A percentile compares a stretch with the other conserved stretches of the same genome.
phyloP scores from a whole-genome alignment of 331 rosid genomes.

The Malus hybrid region DNA sequence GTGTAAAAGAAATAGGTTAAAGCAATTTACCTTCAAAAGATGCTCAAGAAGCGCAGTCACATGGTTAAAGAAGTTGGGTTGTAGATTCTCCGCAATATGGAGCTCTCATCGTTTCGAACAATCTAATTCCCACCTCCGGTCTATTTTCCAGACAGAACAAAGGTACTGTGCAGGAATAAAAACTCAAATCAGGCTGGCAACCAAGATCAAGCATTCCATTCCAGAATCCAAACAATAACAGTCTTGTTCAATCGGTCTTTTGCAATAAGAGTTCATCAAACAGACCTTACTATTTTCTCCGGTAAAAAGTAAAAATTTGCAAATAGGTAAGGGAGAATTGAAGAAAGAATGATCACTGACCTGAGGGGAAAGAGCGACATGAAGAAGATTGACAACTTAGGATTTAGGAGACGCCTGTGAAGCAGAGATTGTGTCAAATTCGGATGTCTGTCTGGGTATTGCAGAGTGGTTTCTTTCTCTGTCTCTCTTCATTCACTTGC shows the following conservation, averaged over 20 bases:
- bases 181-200: conserved; percentile 46
- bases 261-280: conserved; percentile 33
- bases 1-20: too few relatives aligned
- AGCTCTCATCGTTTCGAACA: conserved; percentile 62
- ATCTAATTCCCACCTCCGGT: conserved; percentile 41
- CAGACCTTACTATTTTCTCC: not conserved
- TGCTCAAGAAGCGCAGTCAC: too few relatives aligned
- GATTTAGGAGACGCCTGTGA: not conserved
- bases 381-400: not conserved
- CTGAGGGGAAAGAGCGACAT: conserved; percentile 2
- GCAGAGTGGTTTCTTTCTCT: not conserved
- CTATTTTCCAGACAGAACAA: conserved; percentile 60
- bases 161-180: conserved; percentile 47
- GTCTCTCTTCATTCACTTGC: too few relatives aligned
- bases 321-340: not conserved
- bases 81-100: conserved; percentile 1
- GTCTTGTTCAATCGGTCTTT: conserved; percentile 55
- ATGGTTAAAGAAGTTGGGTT: too few relatives aligned
- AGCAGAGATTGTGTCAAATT: not conserved
- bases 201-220: conserved; percentile 35
- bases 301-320: not conserved
- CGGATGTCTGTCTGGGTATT: not conserved
- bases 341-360: conserved; percentile 21
- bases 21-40: too few relatives aligned
- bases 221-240: conserved; percentile 22